Evolutionary conservation across 129 eudicot species (phyloP).

Genomic region (Glebionis coronaria): DNA sequence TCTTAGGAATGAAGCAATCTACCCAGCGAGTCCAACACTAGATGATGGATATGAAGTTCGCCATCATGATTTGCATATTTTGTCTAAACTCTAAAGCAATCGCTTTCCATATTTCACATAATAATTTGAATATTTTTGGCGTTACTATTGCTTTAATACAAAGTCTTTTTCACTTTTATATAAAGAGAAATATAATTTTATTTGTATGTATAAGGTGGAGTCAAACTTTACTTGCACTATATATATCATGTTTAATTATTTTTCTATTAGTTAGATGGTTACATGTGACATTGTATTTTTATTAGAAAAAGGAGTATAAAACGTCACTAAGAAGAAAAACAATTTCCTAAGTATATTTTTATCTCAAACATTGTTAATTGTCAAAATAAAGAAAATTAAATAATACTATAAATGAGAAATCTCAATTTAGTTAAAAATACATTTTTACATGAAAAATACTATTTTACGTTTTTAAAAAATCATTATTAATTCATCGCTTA

Average conservation of each 20-base stretch:
- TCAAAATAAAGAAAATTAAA: too few species aligned
- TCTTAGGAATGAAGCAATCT: conserved; percentile 7
- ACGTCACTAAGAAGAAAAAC: too few species aligned
- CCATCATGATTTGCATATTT: conserved; percentile 8
- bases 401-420: too few species aligned
- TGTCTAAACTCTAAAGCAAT: conserved; percentile 9
- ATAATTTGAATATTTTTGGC: neutral
- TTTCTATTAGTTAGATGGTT: too few species aligned
- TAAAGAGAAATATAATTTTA: neutral
- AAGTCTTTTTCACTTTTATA: neutral
- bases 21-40: conserved; percentile 6
- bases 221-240: neutral
- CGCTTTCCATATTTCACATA: neutral
- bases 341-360: too few species aligned
- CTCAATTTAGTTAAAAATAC: too few species aligned
- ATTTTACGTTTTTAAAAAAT: too few species aligned
- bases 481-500: too few species aligned
- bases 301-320: too few species aligned
- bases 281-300: too few species aligned
- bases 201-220: neutral
- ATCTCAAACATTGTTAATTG: too few species aligned
- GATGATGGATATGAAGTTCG: conserved; percentile 10
- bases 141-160: neutral
- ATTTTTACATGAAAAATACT: too few species aligned
- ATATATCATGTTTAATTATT: neutral